Conservation (phyloP, 345 rosid genomes). For the Isatis tinctoria region DNA sequence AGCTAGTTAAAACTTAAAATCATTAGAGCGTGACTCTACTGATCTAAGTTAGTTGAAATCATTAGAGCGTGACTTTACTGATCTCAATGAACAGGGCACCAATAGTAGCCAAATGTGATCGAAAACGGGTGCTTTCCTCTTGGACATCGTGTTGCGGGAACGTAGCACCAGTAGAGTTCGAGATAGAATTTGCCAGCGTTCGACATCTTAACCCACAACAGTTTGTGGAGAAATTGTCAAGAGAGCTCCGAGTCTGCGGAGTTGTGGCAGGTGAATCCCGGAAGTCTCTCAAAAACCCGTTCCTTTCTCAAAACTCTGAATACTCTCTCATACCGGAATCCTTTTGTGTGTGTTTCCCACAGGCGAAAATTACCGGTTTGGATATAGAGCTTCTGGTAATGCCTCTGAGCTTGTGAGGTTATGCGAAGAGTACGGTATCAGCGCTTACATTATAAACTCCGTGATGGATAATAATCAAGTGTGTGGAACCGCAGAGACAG, state of each 20-base stretch:
- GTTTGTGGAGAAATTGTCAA: slow-evolving; percentile 79
- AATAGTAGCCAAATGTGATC: slow-evolving; percentile 74
- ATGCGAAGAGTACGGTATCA: slow-evolving; percentile 56
- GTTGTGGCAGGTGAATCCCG: slow-evolving; percentile 65
- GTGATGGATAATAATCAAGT: slow-evolving; percentile 77
- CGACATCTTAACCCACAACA: slow-evolving; percentile 67
- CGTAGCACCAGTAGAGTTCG: slow-evolving; percentile 54
- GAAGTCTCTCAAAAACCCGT: not conserved
- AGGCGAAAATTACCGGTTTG: slow-evolving; percentile 89
- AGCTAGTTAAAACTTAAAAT: not conserved
- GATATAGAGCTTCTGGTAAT: slow-evolving; percentile 76
- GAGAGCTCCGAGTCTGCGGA: slow-evolving; percentile 63
- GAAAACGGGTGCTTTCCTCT: slow-evolving; percentile 63
- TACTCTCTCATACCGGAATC: too few relatives aligned
- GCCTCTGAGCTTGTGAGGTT: slow-evolving; percentile 60
- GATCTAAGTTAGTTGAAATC: not conserved
- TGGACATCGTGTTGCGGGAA: slow-evolving; percentile 68
- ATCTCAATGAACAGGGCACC: slow-evolving; percentile 47
- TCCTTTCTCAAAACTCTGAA: not conserved
- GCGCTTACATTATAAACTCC: slow-evolving; percentile 56
- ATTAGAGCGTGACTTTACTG: slow-evolving; percentile 35
- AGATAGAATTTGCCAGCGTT: slow-evolving; percentile 61
- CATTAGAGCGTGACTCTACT: slow-evolving; percentile 34
- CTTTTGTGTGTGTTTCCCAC: too few relatives aligned
- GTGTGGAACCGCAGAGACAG: slow-evolving; percentile 25